Evolutionary conservation across 345 rosid species (phyloP), one percentile per base, ranked within the genome.

Genomic region (Clausena lansium): DNA sequence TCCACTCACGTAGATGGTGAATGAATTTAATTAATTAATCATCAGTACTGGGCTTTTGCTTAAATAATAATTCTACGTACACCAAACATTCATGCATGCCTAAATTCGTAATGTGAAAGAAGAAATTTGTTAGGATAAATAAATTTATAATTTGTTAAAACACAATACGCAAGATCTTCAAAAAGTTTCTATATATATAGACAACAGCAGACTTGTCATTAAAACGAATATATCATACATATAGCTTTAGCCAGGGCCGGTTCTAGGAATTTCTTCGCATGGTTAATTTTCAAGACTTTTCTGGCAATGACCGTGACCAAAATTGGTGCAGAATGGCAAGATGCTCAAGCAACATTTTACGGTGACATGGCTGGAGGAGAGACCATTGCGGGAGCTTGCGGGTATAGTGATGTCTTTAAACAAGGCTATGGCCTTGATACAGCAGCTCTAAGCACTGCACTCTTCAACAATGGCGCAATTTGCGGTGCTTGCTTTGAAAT

Each of bases 401-500:
- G 94, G 17, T 93, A 89, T 38, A 91, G 89, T 0, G 75, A 93
- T 78, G 78, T 91, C 17, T 86, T 88, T 86, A 19, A 87, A 39
- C 79, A 89, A 85, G 95, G 94, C 2, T 93, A 93, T 7, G 90
- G 94, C 0, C 75, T 93, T 3, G 80, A 80, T 36, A 89, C 94
- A 2, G 71, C 94, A 13, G 95, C 94, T 0, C 84, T 93, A 19
- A 93, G 97, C 92, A 83, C 92, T 1, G 87, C 89, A 6, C 82
- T 91, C 1, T 93, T 93, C 86, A 86, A 88, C 81, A 45, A 86
- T 20, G 97, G 97, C 1, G 13, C 13, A 3, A 57, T 87, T 0
- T 93, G 97, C 0, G 95, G 97, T 13, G 91, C 97, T 3, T 93
- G 97, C 76, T 93, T 80, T 22, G 89, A 91, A 61, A 79, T 91